Percentiles rank a stretch among this genome's conserved stretches.
Conservation (phyloP, 768 basidiomycete species). For the Rhizopogon vesiculosus region DNA sequence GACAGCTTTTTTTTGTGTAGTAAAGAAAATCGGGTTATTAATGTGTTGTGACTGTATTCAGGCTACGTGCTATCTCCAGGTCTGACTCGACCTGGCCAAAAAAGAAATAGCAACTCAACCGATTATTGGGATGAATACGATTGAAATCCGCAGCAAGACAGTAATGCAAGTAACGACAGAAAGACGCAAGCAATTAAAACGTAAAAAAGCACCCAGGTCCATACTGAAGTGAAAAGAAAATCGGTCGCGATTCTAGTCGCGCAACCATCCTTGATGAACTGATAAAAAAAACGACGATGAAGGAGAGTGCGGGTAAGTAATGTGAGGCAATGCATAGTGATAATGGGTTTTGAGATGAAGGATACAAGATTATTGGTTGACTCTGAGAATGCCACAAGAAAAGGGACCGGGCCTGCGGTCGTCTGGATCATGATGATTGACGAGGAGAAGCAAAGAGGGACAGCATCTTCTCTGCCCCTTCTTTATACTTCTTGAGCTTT, state of each 20-base stretch:
- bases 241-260: constrained; percentile 17
- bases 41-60: too few relatives aligned
- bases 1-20: too few relatives aligned
- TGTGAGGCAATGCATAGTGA: constrained; percentile 25
- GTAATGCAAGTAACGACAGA: constrained; percentile 27
- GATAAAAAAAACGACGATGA: constrained; percentile 5
- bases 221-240: constrained; percentile 9
- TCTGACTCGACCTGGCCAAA: too few relatives aligned
- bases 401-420: constrained; percentile 19
- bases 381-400: constrained; percentile 1
- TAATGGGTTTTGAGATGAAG: constrained; percentile 19
- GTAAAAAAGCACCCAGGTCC: constrained; percentile 19
- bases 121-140: constrained; percentile 13
- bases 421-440: constrained; percentile 26
- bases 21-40: too few relatives aligned
- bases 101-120: not conserved
- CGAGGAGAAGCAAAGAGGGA: constrained; percentile 77
- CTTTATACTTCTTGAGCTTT: constrained; percentile 84
- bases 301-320: constrained; percentile 15
- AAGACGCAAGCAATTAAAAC: constrained; percentile 23
- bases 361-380: constrained; percentile 18
- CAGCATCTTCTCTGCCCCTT: constrained; percentile 81
- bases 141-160: constrained; percentile 17
- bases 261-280: constrained; percentile 14
- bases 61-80: too few relatives aligned